These are phyloP conservation scores for Protoeuglena noctilucae DNA, from an alignment of 139 green algal genomes.

Conservation along the genomic window DNA sequence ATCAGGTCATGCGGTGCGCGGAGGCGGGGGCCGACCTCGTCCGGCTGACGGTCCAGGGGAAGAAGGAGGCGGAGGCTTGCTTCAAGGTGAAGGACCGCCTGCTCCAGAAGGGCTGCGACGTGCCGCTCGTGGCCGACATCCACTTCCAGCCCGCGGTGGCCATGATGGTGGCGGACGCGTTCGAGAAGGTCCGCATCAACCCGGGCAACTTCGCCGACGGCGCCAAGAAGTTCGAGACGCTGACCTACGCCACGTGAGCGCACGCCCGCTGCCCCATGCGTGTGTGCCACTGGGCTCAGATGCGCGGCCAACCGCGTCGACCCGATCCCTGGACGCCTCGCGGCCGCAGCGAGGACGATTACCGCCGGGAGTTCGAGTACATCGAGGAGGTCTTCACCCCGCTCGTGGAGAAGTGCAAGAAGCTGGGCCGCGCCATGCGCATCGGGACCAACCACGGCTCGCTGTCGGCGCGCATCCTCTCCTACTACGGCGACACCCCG, in stretches of 20 bases:
- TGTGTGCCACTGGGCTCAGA: no score
- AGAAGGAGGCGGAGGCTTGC: constrained; percentile 85
- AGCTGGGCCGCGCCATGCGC: constrained; percentile 67
- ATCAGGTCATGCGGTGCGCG: constrained; percentile 92
- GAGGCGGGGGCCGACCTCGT: constrained; percentile 85
- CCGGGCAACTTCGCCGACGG: constrained; percentile 96
- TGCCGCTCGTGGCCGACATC: constrained; percentile 94
- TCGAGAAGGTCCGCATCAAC: constrained; percentile 95
- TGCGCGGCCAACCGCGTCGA: no score
- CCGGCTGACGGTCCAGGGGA: constrained; percentile 92
- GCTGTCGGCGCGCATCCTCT: constrained; percentile 87
- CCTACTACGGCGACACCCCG: constrained; percentile 30
- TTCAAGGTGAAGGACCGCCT: constrained; percentile 78
- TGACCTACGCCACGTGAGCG: constrained; percentile 93
- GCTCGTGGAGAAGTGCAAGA: constrained; percentile 96
- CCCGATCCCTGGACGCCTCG: no score
- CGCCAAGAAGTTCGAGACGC: constrained; percentile 77
- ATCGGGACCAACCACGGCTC: constrained; percentile 99
- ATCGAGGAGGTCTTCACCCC: constrained; percentile 86
- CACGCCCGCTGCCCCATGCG: no score
- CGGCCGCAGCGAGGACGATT: constrained; percentile 64
- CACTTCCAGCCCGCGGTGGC: constrained; percentile 93
- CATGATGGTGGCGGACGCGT: constrained; percentile 92
- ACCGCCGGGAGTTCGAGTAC: constrained; percentile 64
- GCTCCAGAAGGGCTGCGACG: constrained; percentile 84